These are phyloP conservation scores for Haplosporangium sp. DNA, from an alignment of 371 early-diverging fungal species.

Conservation along the genomic window DNA sequence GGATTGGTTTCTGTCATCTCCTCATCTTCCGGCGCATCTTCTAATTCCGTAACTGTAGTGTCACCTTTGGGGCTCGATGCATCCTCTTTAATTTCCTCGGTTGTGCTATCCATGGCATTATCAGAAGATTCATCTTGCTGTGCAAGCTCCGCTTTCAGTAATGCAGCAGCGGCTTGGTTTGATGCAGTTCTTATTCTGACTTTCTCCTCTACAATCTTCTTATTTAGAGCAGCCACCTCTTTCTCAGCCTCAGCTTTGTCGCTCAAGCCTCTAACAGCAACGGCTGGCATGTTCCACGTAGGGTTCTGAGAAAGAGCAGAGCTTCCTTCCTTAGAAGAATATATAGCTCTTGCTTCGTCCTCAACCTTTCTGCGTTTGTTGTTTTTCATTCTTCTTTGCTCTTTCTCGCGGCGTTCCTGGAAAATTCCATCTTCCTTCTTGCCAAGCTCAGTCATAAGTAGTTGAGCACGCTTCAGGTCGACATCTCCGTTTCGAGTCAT, in stretches of 20 bases:
- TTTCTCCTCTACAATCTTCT: slow-evolving; percentile 51
- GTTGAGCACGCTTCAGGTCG: slow-evolving; percentile 81
- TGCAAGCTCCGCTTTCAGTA: slow-evolving; percentile 61
- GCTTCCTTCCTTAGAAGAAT: slow-evolving; percentile 54
- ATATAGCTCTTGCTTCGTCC: slow-evolving; percentile 37
- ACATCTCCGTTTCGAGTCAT: slow-evolving; percentile 90
- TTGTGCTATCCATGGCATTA: neutral
- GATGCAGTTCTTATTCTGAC: slow-evolving; percentile 41
- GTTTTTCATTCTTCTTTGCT: slow-evolving; percentile 57
- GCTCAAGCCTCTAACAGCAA: slow-evolving; percentile 42
- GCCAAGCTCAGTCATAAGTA: slow-evolving; percentile 85
- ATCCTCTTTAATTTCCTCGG: slow-evolving; percentile 9
- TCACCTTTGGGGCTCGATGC: neutral
- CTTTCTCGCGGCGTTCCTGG: slow-evolving; percentile 75
- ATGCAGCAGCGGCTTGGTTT: slow-evolving; percentile 67
- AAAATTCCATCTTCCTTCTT: slow-evolving; percentile 90
- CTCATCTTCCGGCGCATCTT: slow-evolving; percentile 32
- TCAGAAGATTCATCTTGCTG: slow-evolving; percentile 8
- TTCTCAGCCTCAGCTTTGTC: slow-evolving; percentile 58
- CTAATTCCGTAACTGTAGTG: slow-evolving; percentile 7
- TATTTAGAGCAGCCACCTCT: slow-evolving; percentile 55
- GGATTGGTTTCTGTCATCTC: slow-evolving; percentile 43
- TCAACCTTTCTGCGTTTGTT: slow-evolving; percentile 40
- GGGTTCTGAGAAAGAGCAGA: slow-evolving; percentile 36
- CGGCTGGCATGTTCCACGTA: slow-evolving; percentile 45